These are phyloP conservation scores for Chloromonas sp. DNA, from an alignment of 163 green algal genomes.

Conservation along the genomic window DNA sequence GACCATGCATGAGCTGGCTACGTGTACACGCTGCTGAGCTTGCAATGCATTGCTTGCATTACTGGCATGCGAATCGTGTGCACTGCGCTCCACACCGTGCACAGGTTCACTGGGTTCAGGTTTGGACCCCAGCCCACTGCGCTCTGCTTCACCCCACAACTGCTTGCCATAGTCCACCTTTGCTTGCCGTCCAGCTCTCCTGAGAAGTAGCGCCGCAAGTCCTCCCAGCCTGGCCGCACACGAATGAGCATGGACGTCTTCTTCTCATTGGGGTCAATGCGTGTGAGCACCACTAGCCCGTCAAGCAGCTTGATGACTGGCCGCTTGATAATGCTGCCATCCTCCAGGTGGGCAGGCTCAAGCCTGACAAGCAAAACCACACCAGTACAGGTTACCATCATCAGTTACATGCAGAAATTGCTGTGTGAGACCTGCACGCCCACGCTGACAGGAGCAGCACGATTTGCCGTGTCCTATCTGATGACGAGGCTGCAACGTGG, in stretches of 20 bases:
- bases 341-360: background rate
- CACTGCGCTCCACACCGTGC: background rate
- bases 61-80: background rate
- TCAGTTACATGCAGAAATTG: no score
- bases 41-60: background rate
- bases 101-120: background rate
- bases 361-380: background rate
- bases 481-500: no score
- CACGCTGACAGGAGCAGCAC: background rate
- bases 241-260: conserved; percentile 75
- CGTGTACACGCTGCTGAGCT: background rate
- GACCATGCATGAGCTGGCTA: background rate
- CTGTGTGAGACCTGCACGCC: no score
- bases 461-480: no score
- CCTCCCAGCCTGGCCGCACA: conserved; percentile 59
- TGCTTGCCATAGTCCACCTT: background rate
- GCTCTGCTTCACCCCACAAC: no score
- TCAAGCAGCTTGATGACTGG: conserved; percentile 52
- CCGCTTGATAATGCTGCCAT: conserved; percentile 23
- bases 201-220: conserved; percentile 41
- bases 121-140: background rate
- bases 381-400: no score
- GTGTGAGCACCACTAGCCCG: conserved; percentile 59
- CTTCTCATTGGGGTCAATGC: conserved; percentile 57
- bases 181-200: conserved; percentile 15